Base-by-base conservation (phyloP, 2,329 filamentous ascomycete genomes). In the Colletotrichum theobromicola region DNA sequence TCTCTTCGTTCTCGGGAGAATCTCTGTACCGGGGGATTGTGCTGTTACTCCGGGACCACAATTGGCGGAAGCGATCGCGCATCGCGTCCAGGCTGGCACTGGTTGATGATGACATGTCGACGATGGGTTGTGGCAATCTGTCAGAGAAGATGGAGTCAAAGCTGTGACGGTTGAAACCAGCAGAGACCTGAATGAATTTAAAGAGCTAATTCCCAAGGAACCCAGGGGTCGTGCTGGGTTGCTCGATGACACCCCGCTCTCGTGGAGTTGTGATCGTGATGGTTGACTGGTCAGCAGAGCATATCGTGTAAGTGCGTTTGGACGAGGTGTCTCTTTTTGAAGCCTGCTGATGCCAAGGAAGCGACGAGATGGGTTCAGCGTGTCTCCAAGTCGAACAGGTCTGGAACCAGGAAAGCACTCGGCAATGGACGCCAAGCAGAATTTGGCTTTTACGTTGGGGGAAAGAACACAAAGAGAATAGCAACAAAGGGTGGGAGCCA, bases 31-130 rank as follows among this genome's bases (percentile, higher is more conserved):
- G 37, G 12, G 53, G 28, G 16, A 62, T 66, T 28, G 67, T 46
- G 15, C 8, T 42, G 53, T 24, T 71, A 42, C 65, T 58, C 10
- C 61, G 67, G 16, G 55, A 66, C 72, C 72, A 75, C 26, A 75
- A 21, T 10, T 67, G 28, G 53, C 68, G 72, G 28, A 75, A 68
- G 26, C 72, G 72, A 64, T 75, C 72, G 21, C 72, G 70, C 24
- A 75, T 26, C 5, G 69, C 63, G 57, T 68, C 72, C n/a, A 63
- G 46, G 28, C 58, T 57, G 21, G 50, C 16, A 18, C 30, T 72
- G 10, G 21, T 57, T 12, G 69, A 26, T 8, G 55, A 21, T 16
- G 67, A 21, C 72, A 74, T 74, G 35, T 24, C n/a, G n/a, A 18
- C 13, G n/a, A 15, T 58, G 15, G 13, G 21, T 18, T 7, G 4